phyloP scores from a whole-genome alignment of 75 land plant genomes.

The Pinus albicaulis region DNA sequence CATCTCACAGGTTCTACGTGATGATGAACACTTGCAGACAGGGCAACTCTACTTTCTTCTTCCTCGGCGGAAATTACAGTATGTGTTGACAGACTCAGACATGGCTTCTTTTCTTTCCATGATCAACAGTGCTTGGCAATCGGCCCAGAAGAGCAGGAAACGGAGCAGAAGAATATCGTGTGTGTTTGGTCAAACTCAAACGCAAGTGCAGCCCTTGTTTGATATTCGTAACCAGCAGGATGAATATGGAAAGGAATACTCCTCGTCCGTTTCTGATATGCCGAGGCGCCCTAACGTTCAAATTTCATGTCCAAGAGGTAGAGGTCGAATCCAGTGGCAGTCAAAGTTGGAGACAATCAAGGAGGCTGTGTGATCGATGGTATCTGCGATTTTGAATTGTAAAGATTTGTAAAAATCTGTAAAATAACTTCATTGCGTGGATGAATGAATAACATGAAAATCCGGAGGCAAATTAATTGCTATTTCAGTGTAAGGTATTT shows the following conservation, averaged over 20 bases:
- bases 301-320: background rate
- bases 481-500: background rate
- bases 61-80: conserved; percentile 21
- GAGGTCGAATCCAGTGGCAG: background rate
- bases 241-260: background rate
- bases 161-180: background rate
- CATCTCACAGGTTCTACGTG: conserved; percentile 26
- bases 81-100: conserved; percentile 21
- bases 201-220: conserved; percentile 2
- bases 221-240: background rate
- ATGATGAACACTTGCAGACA: conserved; percentile 14
- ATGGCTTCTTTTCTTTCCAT: conserved; percentile 38
- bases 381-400: background rate
- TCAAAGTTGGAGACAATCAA: background rate
- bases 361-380: background rate
- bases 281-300: background rate
- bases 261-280: background rate
- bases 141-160: no score
- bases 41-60: conserved; percentile 52
- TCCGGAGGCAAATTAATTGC: no score
- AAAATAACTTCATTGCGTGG: no score
- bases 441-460: no score
- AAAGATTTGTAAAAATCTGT: no score
- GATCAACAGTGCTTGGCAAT: conserved; percentile 17
- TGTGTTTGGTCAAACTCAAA: background rate